Conservation (phyloP, 176 grass and related monocot species). For the Miscanthus lutarioriparius region DNA sequence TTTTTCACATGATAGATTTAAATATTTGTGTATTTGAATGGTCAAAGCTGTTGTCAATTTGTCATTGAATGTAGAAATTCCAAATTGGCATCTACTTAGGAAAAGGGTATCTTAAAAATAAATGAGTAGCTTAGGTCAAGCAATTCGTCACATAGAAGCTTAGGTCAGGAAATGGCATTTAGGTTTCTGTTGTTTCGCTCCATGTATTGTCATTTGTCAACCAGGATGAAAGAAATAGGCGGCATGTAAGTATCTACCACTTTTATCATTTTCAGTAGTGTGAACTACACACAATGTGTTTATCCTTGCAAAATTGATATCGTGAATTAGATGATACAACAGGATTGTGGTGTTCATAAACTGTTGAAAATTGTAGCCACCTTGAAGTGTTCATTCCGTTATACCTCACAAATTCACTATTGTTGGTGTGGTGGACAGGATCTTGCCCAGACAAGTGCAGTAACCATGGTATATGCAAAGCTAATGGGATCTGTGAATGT, state of each 20-base stretch:
- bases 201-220: constrained; percentile 24
- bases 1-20: neutral
- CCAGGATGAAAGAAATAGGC: constrained; percentile 4
- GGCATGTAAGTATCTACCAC: neutral
- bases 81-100: neutral
- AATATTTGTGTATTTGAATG: neutral
- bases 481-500: constrained; percentile 89
- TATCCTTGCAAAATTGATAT: neutral
- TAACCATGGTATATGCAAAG: constrained; percentile 68
- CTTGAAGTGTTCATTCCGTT: constrained; percentile 14
- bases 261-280: neutral
- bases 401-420: neutral
- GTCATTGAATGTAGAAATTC: neutral
- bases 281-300: constrained; percentile 20
- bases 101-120: neutral
- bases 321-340: neutral
- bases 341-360: neutral
- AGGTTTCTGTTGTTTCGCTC: constrained; percentile 1
- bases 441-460: constrained; percentile 81
- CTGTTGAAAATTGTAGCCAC: neutral
- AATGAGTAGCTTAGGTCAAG: neutral
- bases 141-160: neutral
- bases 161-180: neutral
- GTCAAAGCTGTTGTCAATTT: neutral
- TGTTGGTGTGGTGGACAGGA: constrained; percentile 55